These are phyloP conservation scores for Aspergillus leporis DNA, from an alignment of 495 filamentous ascomycete species.

Conservation along the genomic window DNA sequence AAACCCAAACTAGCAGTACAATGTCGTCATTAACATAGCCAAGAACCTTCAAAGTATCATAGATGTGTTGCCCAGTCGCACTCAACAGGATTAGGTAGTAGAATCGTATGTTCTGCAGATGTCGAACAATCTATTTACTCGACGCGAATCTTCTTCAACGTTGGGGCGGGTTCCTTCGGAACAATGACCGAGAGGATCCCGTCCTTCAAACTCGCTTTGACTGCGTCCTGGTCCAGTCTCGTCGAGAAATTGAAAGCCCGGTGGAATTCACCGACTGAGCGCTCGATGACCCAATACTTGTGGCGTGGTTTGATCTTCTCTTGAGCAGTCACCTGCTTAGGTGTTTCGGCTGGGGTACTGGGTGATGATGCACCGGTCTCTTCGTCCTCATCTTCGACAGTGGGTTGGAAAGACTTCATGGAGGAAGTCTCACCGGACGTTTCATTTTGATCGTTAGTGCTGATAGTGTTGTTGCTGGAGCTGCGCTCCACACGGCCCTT, in stretches of 20 bases:
- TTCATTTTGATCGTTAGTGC: slow-evolving; percentile 16
- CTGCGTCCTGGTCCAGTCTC: slow-evolving; percentile 72
- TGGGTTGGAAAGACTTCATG: slow-evolving; percentile 52
- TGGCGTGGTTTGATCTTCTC: slow-evolving; percentile 38
- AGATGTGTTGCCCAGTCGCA: too few relatives aligned
- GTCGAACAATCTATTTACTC: slow-evolving; percentile 38
- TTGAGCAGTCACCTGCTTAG: slow-evolving; percentile 20
- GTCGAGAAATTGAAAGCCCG: slow-evolving; percentile 76
- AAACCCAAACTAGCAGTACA: too few relatives aligned
- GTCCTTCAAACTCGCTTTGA: slow-evolving; percentile 74
- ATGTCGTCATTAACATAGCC: too few relatives aligned
- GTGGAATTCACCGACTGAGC: slow-evolving; percentile 76
- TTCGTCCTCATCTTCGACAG: slow-evolving; percentile 64
- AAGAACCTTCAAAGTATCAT: too few relatives aligned
- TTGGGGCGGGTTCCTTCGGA: slow-evolving; percentile 67
- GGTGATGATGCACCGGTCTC: slow-evolving; percentile 23
- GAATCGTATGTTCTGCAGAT: too few relatives aligned
- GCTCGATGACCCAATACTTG: slow-evolving; percentile 82
- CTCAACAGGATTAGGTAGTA: too few relatives aligned
- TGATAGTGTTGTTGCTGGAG: slow-evolving; percentile 40
- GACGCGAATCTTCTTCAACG: slow-evolving; percentile 56
- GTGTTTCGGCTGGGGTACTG: slow-evolving; percentile 11
- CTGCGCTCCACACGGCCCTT: slow-evolving; percentile 65
- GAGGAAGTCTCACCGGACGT: slow-evolving; percentile 24
- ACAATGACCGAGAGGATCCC: slow-evolving; percentile 72